Evolutionary conservation across 2,329 filamentous ascomycete genomes (phyloP).

Genomic region (Ramularia endophylla): DNA sequence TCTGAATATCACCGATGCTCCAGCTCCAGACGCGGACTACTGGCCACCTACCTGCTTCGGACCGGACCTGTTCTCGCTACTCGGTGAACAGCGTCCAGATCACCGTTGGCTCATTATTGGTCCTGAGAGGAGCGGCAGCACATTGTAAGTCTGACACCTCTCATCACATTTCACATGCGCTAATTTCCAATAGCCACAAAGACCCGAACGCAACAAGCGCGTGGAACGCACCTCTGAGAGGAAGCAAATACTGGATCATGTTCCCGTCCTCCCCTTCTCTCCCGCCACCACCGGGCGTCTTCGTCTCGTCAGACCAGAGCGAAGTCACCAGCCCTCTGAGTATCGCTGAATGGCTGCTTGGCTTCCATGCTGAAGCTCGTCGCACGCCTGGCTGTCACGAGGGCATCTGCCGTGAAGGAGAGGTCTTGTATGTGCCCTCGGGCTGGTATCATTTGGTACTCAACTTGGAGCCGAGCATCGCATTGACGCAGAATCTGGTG

Average conservation of each 20-base stretch:
- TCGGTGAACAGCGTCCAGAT: conserved; percentile 74
- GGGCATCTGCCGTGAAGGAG: conserved; percentile 75
- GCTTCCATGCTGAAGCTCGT: conserved; percentile 80
- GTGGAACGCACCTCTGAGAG: conserved; percentile 90
- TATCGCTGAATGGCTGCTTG: conserved; percentile 93
- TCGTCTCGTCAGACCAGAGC: conserved; percentile 79
- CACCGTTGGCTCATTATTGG: conserved; percentile 91
- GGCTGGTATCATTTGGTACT: conserved; percentile 98
- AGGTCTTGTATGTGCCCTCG: conserved; percentile 85
- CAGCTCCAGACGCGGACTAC: conserved; percentile 53
- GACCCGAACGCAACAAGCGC: conserved; percentile 66
- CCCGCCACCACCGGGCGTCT: conserved; percentile 77
- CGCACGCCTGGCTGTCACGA: conserved; percentile 71
- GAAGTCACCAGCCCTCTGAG: conserved; percentile 91
- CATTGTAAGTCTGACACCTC: conserved; percentile 40
- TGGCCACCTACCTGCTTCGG: conserved; percentile 81
- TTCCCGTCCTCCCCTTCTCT: conserved; percentile 65
- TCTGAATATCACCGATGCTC: conserved; percentile 47
- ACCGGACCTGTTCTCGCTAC: conserved; percentile 72
- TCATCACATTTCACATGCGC: no score
- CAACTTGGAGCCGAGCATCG: conserved; percentile 77
- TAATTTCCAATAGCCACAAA: conserved; percentile 59
- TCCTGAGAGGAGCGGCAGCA: conserved; percentile 79
- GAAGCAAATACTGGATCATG: conserved; percentile 98
- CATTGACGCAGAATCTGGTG: conserved; percentile 93